Base-by-base conservation (phyloP, 306 rosid species). In the Myrica gale region DNA sequence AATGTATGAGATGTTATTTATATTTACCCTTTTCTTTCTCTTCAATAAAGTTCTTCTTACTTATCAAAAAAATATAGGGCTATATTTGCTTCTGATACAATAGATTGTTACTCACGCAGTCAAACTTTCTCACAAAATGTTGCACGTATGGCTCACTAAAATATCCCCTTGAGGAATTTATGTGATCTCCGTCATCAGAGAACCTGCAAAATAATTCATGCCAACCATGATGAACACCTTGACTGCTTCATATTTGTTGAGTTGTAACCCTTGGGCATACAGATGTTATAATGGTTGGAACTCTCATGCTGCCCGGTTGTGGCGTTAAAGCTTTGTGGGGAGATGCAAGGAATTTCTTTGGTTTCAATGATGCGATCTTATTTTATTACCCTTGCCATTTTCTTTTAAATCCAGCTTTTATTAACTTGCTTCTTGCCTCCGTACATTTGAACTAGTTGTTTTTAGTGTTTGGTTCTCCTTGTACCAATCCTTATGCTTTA, bases 401-500 rank as follows among this genome's bases (percentile, higher is more conserved):
- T 66, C 70, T 20, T 20, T 10, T 23, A 58, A 23, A 20, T 58
- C 15, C 41, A 26, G 32, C 1, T 11, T 23, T 58, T 58, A 21
- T 8, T 12, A 26, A 7, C 21, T 58, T 23, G 37, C 10, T 58
- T 58, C 65, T 58, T 58, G 41, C 41, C 65, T 32, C 65, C 17
- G 6, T 8, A 21, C 0, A 23, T 58, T 52, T 12, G 2, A 13
- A 52, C 16, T 52, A 12, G 1, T 52, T 65, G 73, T 26, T 7
- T 82, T 39, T 19, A 68, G 41, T 16, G 45, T 39, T 7, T 12
- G 16, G 37, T 20, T 43, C 48, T 79, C 63, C 75, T 71, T 43
- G 60, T 63, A 60, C 67, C 63, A 41, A 81, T 23, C 32, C 26
- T 11, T 69, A 11, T 70, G 6, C 61, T 19, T 63, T 75, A 50